phyloP scores from a whole-genome alignment of 23 red algal species.

The Gracilariopsis chorda region DNA sequence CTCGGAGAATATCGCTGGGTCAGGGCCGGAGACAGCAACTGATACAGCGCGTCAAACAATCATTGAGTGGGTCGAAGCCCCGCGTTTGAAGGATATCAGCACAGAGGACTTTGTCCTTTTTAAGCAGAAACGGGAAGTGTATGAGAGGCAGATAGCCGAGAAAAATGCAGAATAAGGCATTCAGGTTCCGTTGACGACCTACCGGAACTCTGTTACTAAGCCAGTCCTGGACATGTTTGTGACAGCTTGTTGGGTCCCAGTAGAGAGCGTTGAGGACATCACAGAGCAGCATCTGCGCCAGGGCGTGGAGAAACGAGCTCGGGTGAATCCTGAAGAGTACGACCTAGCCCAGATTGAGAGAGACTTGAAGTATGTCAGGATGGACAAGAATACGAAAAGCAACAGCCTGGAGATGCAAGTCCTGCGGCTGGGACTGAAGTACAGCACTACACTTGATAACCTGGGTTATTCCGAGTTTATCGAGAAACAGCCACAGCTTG shows the following conservation, averaged over 20 bases:
- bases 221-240: slow-evolving; percentile 16
- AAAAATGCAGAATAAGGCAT: neutral
- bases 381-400: no score
- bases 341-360: neutral
- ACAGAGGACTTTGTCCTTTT: neutral
- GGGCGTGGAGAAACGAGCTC: neutral
- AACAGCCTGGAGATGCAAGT: no score
- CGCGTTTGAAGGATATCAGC: neutral
- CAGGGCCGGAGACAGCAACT: no score
- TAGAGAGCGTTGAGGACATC: neutral
- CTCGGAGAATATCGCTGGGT: no score
- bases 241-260: neutral
- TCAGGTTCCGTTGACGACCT: neutral
- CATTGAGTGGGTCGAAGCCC: neutral
- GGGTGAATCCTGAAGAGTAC: neutral
- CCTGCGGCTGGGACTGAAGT: no score
- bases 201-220: neutral
- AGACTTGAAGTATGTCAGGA: neutral
- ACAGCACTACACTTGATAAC: no score
- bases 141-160: neutral
- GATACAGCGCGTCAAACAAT: neutral
- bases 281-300: neutral
- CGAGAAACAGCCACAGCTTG: no score
- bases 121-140: neutral
- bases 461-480: no score